Percentiles rank a stretch among this genome's conserved stretches.
Conservation (phyloP, 208 protist species). For the Leishmania lainsoni region DNA sequence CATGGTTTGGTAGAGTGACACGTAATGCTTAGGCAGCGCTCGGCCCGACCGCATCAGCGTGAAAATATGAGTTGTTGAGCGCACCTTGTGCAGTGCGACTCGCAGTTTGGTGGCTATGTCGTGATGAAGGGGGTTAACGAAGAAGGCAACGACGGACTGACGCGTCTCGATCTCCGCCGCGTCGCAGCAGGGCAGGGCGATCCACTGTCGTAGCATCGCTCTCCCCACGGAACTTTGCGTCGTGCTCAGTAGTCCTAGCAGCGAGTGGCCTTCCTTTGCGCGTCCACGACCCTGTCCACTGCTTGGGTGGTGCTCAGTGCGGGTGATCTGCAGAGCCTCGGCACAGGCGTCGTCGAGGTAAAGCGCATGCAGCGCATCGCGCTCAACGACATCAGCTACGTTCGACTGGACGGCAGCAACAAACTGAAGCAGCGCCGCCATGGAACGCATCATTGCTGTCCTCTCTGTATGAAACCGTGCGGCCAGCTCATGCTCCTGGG, state of each 20-base stretch:
- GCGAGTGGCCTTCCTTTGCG: slow-evolving; percentile 82
- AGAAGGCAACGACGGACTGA: slow-evolving; percentile 70
- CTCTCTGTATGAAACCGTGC: slow-evolving; percentile 53
- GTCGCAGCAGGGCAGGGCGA: slow-evolving; percentile 60
- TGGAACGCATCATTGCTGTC: slow-evolving; percentile 69
- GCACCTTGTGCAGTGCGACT: slow-evolving; percentile 49
- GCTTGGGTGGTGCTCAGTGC: slow-evolving; percentile 79
- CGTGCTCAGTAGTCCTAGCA: slow-evolving; percentile 67
- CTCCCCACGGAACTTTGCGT: slow-evolving; percentile 54
- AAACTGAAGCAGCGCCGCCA: slow-evolving; percentile 74
- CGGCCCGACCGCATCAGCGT: slow-evolving; percentile 68
- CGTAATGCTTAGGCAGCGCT: slow-evolving; percentile 61
- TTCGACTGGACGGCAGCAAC: slow-evolving; percentile 41
- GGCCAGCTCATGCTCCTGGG: slow-evolving; percentile 41
- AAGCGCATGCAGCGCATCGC: slow-evolving; percentile 49
- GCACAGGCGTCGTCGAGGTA: slow-evolving; percentile 61
- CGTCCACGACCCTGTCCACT: slow-evolving; percentile 70
- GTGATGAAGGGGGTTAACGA: slow-evolving; percentile 46
- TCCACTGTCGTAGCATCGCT: slow-evolving; percentile 80
- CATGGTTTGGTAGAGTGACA: slow-evolving; percentile 58
- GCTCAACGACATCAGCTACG: slow-evolving; percentile 76
- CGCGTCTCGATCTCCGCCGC: slow-evolving; percentile 55
- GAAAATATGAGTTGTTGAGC: slow-evolving; percentile 58
- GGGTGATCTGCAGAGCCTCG: slow-evolving; percentile 68
- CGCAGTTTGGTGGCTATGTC: slow-evolving; percentile 54